Evolutionary conservation across 2,329 filamentous ascomycete genomes (phyloP).

Genomic region (Phialophora verrucosa): DNA sequence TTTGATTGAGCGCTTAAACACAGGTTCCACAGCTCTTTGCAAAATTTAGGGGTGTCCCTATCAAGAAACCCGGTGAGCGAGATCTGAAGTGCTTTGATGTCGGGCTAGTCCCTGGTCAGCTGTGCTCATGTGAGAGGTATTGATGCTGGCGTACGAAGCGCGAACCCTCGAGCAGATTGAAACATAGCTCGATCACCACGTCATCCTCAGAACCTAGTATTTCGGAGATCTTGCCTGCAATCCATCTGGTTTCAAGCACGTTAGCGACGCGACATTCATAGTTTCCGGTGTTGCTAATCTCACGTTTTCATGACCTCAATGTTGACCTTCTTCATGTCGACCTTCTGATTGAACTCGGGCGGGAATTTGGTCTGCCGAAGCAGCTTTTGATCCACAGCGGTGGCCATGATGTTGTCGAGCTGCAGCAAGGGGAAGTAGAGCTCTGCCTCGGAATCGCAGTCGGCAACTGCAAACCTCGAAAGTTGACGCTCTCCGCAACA

Average conservation of each 20-base stretch:
- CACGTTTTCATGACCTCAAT: constrained; percentile 97
- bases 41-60: constrained; percentile 86
- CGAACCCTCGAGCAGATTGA: constrained; percentile 71
- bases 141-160: constrained; percentile 68
- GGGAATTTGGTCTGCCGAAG: constrained; percentile 92
- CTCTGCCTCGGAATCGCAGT: neutral
- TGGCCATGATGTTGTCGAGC: constrained; percentile 43
- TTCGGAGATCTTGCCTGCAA: constrained; percentile 81
- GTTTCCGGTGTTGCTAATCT: constrained; percentile 44
- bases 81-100: constrained; percentile 94
- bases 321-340: constrained; percentile 97
- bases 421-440: neutral
- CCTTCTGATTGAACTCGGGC: constrained; percentile 89
- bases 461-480: neutral
- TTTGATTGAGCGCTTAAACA: constrained; percentile 88
- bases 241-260: constrained; percentile 71
- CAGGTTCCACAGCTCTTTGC: constrained; percentile 91
- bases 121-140: neutral
- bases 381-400: constrained; percentile 85
- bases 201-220: constrained; percentile 94
- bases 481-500: constrained; percentile 11
- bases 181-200: constrained; percentile 86
- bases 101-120: constrained; percentile 65
- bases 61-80: constrained; percentile 94
- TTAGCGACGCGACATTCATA: constrained; percentile 23